Evolutionary conservation across 169 alveolate genomes (phyloP), one percentile per base, ranked within the genome.

Genomic region (Eimeria maxima): DNA sequence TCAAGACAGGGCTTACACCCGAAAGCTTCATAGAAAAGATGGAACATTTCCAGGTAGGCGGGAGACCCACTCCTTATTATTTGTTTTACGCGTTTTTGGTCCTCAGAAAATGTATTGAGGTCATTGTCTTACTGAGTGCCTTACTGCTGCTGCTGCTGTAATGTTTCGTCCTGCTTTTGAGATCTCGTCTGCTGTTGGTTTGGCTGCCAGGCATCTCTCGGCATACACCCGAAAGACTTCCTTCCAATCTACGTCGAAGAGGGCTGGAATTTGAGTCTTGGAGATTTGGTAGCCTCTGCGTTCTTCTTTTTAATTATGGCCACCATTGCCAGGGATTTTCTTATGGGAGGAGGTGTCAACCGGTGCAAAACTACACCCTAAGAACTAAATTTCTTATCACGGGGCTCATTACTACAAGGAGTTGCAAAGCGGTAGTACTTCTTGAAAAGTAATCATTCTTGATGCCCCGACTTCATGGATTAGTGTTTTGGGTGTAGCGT

Each of bases 151-250:
- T 69, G 80, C 14, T 33, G 45, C 80, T 7, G 57, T 20, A 76
- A 44, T 14, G 20, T 11, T 13, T 18, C 11, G 44, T 16, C 44
- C 10, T 18, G 42, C 47, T n/a, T 8, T n/a, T 78, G 65, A 10
- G 42, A 67, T 44, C 88, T 47, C 6, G 22, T 44, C 67, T 11
- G 16, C 7, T 45, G 44, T 44, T n/a, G 88, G 29, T 50, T 13
- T 33, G 42, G 27, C 33, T 47, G 42, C 24, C 55, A 93, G 96
- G 80, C 89, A 1, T 93, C 96, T 22, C 94, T 93, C 53, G 96
- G 96, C n/a, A 93, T 93, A 27, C 96, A 93, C 80, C 96, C 96
- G 24, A 69, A 88, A 14, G 96, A 93, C 45, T 93, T 67, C 81
- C 89, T 93, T 33, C 96, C 96, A 0, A 83, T 93, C 13, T 83